Conservation (phyloP, 2,329 filamentous ascomycete genomes). For the Microsporum audouinii region DNA sequence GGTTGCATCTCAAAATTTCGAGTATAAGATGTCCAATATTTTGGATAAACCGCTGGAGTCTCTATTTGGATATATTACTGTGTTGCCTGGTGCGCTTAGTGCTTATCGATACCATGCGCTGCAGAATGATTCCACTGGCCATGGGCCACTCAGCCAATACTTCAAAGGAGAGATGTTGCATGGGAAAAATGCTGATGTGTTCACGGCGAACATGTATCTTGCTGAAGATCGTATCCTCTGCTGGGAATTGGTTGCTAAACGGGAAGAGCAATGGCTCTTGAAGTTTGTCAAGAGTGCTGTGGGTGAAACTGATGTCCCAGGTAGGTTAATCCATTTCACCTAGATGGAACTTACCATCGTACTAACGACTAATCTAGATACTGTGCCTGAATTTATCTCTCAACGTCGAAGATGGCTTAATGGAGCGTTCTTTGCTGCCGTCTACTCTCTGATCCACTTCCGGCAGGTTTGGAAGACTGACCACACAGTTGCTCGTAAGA, state of each 20-base stretch:
- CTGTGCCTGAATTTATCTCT: constrained; percentile 92
- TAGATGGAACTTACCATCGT: not conserved
- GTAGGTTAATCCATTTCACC: constrained; percentile 36
- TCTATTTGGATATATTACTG: constrained; percentile 96
- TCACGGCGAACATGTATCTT: constrained; percentile 98
- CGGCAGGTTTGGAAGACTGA: constrained; percentile 87
- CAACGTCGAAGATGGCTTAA: constrained; percentile 96
- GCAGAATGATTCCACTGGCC: constrained; percentile 91
- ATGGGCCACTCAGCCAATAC: constrained; percentile 91
- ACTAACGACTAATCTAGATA: constrained; percentile 43
- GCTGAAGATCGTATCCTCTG: constrained; percentile 98
- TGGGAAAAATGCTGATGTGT: constrained; percentile 90
- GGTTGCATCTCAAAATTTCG: constrained; percentile 95
- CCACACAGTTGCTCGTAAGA: constrained; percentile 77
- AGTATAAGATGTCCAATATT: constrained; percentile 99
- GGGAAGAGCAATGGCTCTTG: constrained; percentile 88
- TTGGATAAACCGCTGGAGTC: constrained; percentile 94
- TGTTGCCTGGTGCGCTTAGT: constrained; percentile 85
- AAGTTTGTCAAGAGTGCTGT: constrained; percentile 96
- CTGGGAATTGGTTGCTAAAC: constrained; percentile 93
- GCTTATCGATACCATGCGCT: constrained; percentile 92
- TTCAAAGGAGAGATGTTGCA: constrained; percentile 98
- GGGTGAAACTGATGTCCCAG: constrained; percentile 94
- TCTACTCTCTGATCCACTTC: constrained; percentile 94
- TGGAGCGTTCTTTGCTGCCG: constrained; percentile 94